Evolutionary conservation across 345 rosid genomes (phyloP), one percentile per base, ranked within the genome.

Genomic region (Brassica nigra): DNA sequence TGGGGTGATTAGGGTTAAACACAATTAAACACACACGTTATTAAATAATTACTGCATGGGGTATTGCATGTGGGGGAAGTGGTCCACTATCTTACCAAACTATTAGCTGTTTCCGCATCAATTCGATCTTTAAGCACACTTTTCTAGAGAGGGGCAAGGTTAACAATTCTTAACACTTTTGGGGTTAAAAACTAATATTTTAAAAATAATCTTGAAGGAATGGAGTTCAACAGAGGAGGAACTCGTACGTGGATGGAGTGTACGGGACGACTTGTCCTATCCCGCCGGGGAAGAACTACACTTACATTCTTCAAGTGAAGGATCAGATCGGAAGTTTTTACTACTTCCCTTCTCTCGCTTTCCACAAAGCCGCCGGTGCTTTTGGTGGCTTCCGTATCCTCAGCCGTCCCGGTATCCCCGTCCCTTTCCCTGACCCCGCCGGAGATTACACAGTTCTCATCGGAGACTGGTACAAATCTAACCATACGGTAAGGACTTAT

Each of bases 191-290:
- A 16, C 59, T 9, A 27, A 61, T 27, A 61, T 27, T 61, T 61
- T 61, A 15, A 54, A 54, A 54, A 9, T 61, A 59, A 27, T 8
- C 14, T 49, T 59, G 30, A 10, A 77, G 81, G 81, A 77, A 33
- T 15, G 65, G 80, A n/a, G 28, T 70, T 20, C 6, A 2, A 4
- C 65, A 70, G 4, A 1, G 6, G 66, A 77, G 5, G 27, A 62
- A 77, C 11, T 92, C 95, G 3, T 92, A 1, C 34, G 87, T 78
- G 57, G 97, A 92, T 30, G 93, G 97, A n/a, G 95, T 92, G 0
- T 81, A 62, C 16, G 97, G 97, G 23, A 92, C 97, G 7, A 90
- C 97, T 0, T 92, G 97, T 18, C 95, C 18, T 18, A 18, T 92
- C 23, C 97, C 93, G 16, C 95, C 95, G 0, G 92, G 89, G 6